phyloP scores from a whole-genome alignment of 2,329 filamentous ascomycete species.

The Nigrograna mackinnonii region DNA sequence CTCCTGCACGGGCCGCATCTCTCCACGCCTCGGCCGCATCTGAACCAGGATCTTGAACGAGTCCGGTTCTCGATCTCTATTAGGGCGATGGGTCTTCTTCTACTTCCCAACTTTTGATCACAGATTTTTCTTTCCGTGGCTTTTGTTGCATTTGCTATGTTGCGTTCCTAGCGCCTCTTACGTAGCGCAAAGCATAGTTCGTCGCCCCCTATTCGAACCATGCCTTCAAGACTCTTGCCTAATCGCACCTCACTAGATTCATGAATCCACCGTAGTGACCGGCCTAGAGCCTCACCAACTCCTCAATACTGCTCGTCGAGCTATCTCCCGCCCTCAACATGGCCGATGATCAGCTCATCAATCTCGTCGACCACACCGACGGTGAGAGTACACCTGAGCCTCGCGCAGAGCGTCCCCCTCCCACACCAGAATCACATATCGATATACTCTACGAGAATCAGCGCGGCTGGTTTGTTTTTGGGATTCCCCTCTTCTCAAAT shows the following conservation, averaged over 20 bases:
- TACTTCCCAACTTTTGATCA: no score
- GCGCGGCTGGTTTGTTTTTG: conserved; percentile 86
- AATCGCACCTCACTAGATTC: conserved; percentile 16
- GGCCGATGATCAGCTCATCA: conserved; percentile 68
- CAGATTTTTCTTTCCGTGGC: background rate
- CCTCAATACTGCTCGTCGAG: conserved; percentile 4
- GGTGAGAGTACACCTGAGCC: conserved; percentile 35
- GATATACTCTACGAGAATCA: conserved; percentile 97
- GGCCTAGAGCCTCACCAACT: conserved; percentile 23
- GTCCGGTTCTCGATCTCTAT: no score
- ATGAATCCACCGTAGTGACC: conserved; percentile 33
- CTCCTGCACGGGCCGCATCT: conserved; percentile 23
- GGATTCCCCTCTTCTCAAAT: conserved; percentile 84
- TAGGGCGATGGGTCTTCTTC: no score
- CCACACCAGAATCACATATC: conserved; percentile 47
- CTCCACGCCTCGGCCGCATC: no score
- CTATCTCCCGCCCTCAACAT: conserved; percentile 19
- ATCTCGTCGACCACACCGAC: conserved; percentile 62
- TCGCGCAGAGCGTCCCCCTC: conserved; percentile 18
- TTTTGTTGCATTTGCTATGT: conserved; percentile 2
- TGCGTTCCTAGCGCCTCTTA: conserved; percentile 3
- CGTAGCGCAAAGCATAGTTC: conserved; percentile 2
- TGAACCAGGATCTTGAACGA: no score
- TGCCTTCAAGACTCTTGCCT: conserved; percentile 15
- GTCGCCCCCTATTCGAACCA: background rate